Conservation (phyloP, 2,329 filamentous ascomycete genomes). For the Hymenoscyphus fraxineus region DNA sequence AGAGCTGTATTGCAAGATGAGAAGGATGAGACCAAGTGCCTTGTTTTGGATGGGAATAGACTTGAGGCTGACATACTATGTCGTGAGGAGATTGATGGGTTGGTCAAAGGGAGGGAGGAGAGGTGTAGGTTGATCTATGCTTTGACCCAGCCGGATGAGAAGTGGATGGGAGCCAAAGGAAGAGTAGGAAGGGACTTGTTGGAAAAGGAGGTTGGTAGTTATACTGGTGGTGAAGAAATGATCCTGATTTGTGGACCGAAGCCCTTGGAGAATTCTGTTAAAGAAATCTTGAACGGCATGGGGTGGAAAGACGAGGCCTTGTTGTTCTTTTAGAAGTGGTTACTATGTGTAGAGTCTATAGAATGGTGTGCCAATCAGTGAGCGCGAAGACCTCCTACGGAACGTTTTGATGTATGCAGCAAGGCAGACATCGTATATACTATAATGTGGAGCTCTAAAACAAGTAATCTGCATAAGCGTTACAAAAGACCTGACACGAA, state of each 20-base stretch:
- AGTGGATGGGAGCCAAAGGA: conserved; percentile 67
- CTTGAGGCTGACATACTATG: conserved; percentile 79
- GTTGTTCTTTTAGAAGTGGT: conserved; percentile 61
- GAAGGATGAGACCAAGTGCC: conserved; percentile 62
- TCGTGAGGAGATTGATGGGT: conserved; percentile 63
- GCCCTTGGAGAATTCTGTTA: conserved; percentile 66
- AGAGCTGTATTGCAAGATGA: conserved; percentile 65
- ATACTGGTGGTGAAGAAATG: conserved; percentile 50
- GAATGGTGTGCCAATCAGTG: too few relatives aligned
- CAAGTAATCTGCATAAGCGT: too few relatives aligned
- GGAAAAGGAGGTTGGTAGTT: conserved; percentile 51
- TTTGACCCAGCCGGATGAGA: conserved; percentile 57
- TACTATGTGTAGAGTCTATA: too few relatives aligned
- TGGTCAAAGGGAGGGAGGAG: conserved; percentile 50
- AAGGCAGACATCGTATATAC: too few relatives aligned
- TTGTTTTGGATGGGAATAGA: conserved; percentile 76
- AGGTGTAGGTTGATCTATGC: conserved; percentile 66
- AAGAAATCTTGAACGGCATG: conserved; percentile 51
- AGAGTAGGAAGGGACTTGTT: conserved; percentile 63
- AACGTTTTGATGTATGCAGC: too few relatives aligned
- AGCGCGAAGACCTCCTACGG: too few relatives aligned
- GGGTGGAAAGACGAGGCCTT: conserved; percentile 72
- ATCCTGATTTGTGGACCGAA: conserved; percentile 78
- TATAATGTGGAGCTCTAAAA: too few relatives aligned
- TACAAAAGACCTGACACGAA: too few relatives aligned